These are phyloP conservation scores for Casuarina glauca DNA, from an alignment of 306 rosid species.

Conservation along the genomic window DNA sequence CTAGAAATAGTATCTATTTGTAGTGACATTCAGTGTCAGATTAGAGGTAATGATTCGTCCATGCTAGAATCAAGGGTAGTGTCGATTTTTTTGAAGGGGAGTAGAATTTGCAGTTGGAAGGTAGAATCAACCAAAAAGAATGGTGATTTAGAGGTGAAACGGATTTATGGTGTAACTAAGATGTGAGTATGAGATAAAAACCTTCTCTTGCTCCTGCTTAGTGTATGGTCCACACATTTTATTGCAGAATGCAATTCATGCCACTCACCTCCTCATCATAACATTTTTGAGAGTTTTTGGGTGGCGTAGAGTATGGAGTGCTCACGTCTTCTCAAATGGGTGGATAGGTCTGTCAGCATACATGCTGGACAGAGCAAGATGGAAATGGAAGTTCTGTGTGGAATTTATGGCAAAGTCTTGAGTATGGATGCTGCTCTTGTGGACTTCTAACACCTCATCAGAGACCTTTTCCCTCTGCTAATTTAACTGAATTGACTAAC, in stretches of 20 bases:
- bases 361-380: background rate
- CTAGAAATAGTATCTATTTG: background rate
- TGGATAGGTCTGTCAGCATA: background rate
- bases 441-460: background rate
- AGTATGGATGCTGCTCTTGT: background rate
- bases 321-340: background rate
- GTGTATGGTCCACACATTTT: constrained; percentile 1
- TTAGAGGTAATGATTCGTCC: background rate
- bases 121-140: background rate
- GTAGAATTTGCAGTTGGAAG: background rate
- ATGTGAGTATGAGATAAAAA: background rate
- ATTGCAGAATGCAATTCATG: constrained; percentile 10
- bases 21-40: background rate
- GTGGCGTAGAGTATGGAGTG: background rate
- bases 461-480: background rate
- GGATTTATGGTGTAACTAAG: background rate
- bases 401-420: background rate
- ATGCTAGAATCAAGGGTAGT: background rate
- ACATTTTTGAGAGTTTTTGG: background rate
- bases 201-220: constrained; percentile 10
- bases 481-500: background rate
- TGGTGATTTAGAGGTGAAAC: background rate
- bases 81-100: background rate
- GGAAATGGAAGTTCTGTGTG: background rate
- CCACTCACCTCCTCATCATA: constrained; percentile 10